Evolutionary conservation across 1,284 basidiomycete genomes (phyloP), one percentile per base, ranked within the genome.

Genomic region (Leccinum huronense): DNA sequence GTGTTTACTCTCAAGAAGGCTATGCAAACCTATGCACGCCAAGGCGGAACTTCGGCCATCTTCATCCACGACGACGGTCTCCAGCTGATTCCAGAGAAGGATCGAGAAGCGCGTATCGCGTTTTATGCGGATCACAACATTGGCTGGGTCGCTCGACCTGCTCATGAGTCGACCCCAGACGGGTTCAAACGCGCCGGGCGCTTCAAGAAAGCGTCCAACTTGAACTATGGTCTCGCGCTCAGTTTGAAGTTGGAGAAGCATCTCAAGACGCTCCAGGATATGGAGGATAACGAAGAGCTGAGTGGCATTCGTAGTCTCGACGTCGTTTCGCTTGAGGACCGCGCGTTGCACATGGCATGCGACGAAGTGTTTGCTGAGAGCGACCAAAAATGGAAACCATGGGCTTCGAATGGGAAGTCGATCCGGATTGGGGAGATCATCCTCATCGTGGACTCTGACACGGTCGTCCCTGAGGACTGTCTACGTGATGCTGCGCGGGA

Each of bases 191-290:
- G 94, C 59, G 89, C 90, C 3, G 93, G 93, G 59, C 85, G 91
- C 30, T 95, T 94, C 84, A 94, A 95, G 82, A 95, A 95, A 75
- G 92, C 91, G 0, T 89, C 87, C 2, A 95, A 95, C 76, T 89
- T 95, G 86, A 95, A 95, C 77, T 94, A 91, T 72, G 91, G 85
- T 1, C 84, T 92, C 16, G 79, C 79, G 36, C 80, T 94, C n/a
- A 91, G 89, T 53, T 23, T 63, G 84, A 90, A 69, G 84, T 90
- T 63, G 69, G 79, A 55, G 78, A 74, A 86, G 72, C 85, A 92
- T 69, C 86, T 94, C 36, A 72, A 77, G 33, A 77, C 67, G 7
- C 77, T 89, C n/a, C 83, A 87, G 63, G 80, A 79, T 3, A 73
- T 76, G 2, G 78, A 78, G 6, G 77, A 77, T 45, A 76, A 75